Base-by-base conservation (phyloP, 192 early-diverging fungal species). In the Coemansia sp. region DNA sequence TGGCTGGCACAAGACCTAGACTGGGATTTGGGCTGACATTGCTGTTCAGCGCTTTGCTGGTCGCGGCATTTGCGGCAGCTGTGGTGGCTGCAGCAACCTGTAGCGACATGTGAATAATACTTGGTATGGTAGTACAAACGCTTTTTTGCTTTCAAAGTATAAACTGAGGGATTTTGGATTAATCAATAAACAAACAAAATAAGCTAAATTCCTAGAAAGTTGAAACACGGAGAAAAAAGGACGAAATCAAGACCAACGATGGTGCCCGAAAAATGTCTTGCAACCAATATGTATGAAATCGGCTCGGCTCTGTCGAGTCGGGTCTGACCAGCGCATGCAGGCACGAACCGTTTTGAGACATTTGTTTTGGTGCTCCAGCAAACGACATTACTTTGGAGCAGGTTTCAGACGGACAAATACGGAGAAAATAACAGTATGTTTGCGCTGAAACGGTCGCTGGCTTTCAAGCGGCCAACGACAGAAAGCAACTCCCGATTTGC, bases 1-100 rank as follows among this genome's bases (percentile, higher is more conserved):
- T 72, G 12, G 70, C 63, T 31, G 66, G 38, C 30, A 36, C 12
- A 45, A 45, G 42, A 11, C 36, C 1, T 38, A 5, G 5, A 11
- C 7, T 11, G 7, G 36, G 36, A 11, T 38, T 11, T 8, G 36
- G 36, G 17, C 40, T 29, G 67, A 32, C 12, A 51, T 51, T 34
- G 66, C 42, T 4, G n/a, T 48, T 56, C 29, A 56, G 16, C 4
- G 31, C 38, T 3, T 60, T 36, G 57, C 32, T 33, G 31, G 25
- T 18, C 14, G 5, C 18, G 60, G 20, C 18, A 31, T 10, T 3
- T 14, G 22, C 30, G 60, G 20, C 18, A 5, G 30, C 7, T 6
- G 22, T 10, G 22, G 56, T 34, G 56, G 7, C 11, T 16, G 42
- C 42, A 12, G 42, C 42, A 16, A 45, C 42, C 42, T 45, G 42